Evolutionary conservation across 2,329 filamentous ascomycete genomes (phyloP), one percentile per base, ranked within the genome.

Genomic region (Alternaria sp.): DNA sequence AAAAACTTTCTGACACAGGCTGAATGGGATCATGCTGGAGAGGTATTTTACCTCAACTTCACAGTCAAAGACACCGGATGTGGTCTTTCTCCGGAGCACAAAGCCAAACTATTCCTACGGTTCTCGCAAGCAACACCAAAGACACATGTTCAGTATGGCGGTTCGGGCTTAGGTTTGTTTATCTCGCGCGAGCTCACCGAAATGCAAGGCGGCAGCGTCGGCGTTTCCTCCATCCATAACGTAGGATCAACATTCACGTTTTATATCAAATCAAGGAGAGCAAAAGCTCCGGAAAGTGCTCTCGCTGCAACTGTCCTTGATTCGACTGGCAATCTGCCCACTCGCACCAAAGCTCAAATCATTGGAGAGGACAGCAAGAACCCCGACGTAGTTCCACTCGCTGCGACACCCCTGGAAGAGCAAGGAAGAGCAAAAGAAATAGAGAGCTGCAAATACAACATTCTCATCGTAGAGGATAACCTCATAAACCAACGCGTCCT

Each of bases 381-480:
- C 18, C 30, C 30, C 4, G 44, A 52, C 4, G 28, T 26, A 41
- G 26, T 36, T 26, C 12, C 42, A 24, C 28, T 4, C 11, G 36
- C 3, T 30, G 16, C 22, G 3, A 16, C 14, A 3, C 5, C 38
- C 1, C 12, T 22, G 22, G 18, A 47, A 32, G 46, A 56, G 3
- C 22, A 5, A 26, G 38, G 46, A 41, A 3, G 44, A 28, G 32
- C 2, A 4, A 42, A 11, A 34, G 47, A 24, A 22, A 8, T 5
- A 36, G 11, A 54, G 8, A 32, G 47, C 1, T 20, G 20, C 2
- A 41, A 55, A 30, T 55, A 55, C 30, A 38, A 60, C 36, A 62
- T 66, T 8, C 63, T 73, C 6, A 58, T 73, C 28, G 74, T 77
- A 8, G 74, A 77, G 58, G 74, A 76, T 51, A 76, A 76, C 41